A percentile compares a stretch with the other conserved stretches of the same genome.
phyloP scores from a whole-genome alignment of 495 filamentous ascomycete genomes.

The Hypoxylon lenormandii region DNA sequence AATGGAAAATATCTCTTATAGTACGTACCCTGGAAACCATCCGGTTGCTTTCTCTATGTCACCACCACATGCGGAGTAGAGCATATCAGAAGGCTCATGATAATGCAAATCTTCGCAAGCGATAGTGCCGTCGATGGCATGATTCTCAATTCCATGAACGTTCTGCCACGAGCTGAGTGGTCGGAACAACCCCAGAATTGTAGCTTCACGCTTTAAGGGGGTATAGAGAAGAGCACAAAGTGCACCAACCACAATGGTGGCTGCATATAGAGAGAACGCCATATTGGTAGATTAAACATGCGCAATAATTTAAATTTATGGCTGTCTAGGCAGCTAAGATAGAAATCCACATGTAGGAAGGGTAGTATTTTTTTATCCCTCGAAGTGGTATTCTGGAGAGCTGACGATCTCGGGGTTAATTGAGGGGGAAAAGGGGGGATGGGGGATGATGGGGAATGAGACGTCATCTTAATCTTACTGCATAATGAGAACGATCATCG shows the following conservation, averaged over 20 bases:
- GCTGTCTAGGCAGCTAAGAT: neutral
- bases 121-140: slow-evolving; percentile 63
- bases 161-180: slow-evolving; percentile 46
- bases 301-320: neutral
- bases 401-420: neutral
- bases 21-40: slow-evolving; percentile 67
- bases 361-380: neutral
- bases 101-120: slow-evolving; percentile 73
- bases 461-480: too few relatives aligned
- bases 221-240: slow-evolving; percentile 53
- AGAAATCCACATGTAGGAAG: neutral
- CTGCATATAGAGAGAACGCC: slow-evolving; percentile 39
- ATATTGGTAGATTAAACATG: slow-evolving; percentile 18
- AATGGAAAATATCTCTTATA: neutral
- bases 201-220: slow-evolving; percentile 49
- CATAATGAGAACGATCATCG: too few relatives aligned
- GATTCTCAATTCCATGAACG: slow-evolving; percentile 52
- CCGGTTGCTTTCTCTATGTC: slow-evolving; percentile 57
- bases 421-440: neutral
- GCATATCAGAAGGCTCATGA: slow-evolving; percentile 59
- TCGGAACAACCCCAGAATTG: slow-evolving; percentile 50
- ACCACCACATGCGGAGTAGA: slow-evolving; percentile 71
- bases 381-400: neutral
- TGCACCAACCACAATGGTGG: slow-evolving; percentile 52
- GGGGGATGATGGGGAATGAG: too few relatives aligned